phyloP scores from a whole-genome alignment of 1,284 basidiomycete genomes.

The Puccinia hordei region DNA sequence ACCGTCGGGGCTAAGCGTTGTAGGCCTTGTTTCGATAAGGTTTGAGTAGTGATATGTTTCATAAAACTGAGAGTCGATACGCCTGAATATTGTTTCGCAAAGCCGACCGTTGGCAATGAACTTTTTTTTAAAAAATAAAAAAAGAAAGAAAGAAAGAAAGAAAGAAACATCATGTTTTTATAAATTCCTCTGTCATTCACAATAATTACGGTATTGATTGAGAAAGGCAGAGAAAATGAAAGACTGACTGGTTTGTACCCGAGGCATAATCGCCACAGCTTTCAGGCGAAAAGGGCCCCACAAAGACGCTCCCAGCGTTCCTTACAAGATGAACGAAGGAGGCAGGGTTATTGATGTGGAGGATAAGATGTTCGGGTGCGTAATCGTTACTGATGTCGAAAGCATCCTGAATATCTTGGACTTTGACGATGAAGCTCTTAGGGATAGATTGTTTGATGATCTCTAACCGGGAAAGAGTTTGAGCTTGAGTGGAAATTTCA shows the following conservation, averaged over 20 bases:
- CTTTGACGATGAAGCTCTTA: conserved; percentile 86
- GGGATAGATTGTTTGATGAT: conserved; percentile 88
- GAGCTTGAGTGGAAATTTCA: conserved; percentile 86
- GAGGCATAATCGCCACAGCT: conserved; percentile 98
- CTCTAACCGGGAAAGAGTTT: conserved; percentile 79
- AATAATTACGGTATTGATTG: too few species aligned
- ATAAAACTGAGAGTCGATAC: conserved; percentile 98
- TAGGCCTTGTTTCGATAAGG: conserved; percentile 79
- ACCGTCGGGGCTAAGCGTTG: conserved; percentile 82
- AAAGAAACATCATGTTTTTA: too few species aligned
- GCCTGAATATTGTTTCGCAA: conserved; percentile 95
- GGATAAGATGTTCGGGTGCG: conserved; percentile 92
- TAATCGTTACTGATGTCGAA: conserved; percentile 92
- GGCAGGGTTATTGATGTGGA: conserved; percentile 76
- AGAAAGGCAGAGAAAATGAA: too few species aligned
- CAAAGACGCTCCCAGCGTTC: conserved; percentile 95
- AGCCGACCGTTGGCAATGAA: conserved; percentile 67
- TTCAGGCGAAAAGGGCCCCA: conserved; percentile 90
- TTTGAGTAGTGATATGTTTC: conserved; percentile 97
- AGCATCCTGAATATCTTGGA: conserved; percentile 71
- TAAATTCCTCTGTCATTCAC: too few species aligned
- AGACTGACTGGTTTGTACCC: conserved; percentile 82
- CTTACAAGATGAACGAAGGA: conserved; percentile 70
- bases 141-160: too few species aligned
- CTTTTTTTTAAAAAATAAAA: too few species aligned